Evolutionary conservation across 768 basidiomycete species (phyloP), one percentile per base, ranked within the genome.

Genomic region (Wakefieldia striispora): DNA sequence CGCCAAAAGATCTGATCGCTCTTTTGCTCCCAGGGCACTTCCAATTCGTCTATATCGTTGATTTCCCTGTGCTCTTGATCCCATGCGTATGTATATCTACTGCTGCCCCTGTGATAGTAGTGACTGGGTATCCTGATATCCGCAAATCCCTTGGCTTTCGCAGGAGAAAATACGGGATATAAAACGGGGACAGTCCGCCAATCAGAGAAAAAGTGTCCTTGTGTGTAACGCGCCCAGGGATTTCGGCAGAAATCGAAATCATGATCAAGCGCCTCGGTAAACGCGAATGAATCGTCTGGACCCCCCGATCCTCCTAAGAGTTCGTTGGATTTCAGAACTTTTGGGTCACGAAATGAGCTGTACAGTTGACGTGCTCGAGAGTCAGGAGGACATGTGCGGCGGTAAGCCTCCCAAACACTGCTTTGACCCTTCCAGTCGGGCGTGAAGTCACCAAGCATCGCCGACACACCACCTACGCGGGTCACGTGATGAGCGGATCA

Each of bases 131-230:
- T 93, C 49, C 89, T 77, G 57, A 99, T 90, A 63, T 98, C 97
- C 54, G 83, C 72, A 64, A 87, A 97, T 0, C 97, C 93, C 35
- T 74, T 74, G 0, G 87, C 84, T 61, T 88, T 92, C 0, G 93
- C 90, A 2, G 95, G 94, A 2, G 92, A 94, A 70, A 99, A 89
- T 24, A 99, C 81, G 7, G 97, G 97, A 67, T 91, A 95, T n/a
- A 95, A 75, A 1, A 81, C 81, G 11, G 88, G 81, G 50, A 97
- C 84, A 0, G 87, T 88, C 19, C 95, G 76, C 90, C 92, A 97
- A 68, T 99, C 95, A 16, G 91, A 91, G 79, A 97, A 98, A 70
- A 97, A 97, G 69, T 93, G 94, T 11, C 95, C 94, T 64, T 98
- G 97, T 24, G 79, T 78, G 61, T 88, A 84, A 57, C 87, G 93